phyloP scores from a whole-genome alignment of 352 stramenopile species.

The Globisporangium abappressorium region DNA sequence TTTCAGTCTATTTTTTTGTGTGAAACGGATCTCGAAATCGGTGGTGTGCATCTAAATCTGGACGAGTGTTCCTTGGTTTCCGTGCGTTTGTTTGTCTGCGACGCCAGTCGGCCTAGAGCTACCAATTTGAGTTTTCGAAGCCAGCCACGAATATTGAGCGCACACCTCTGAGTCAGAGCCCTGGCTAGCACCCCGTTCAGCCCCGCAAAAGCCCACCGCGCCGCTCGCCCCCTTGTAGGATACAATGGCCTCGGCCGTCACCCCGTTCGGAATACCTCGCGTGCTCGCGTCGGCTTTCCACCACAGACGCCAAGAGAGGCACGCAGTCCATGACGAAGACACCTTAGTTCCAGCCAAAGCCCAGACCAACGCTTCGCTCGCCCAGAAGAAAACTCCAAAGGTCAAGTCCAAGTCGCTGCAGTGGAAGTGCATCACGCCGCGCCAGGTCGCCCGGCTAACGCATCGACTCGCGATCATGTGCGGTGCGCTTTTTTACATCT shows the following conservation, averaged over 20 bases:
- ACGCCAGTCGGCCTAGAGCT: neutral
- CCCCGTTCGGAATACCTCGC: neutral
- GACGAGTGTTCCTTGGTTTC: neutral
- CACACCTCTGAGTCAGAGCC: no score
- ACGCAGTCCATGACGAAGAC: neutral
- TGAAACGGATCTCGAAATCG: no score
- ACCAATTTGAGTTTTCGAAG: neutral
- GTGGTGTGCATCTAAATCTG: no score
- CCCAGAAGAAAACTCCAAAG: neutral
- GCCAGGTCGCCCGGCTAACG: neutral
- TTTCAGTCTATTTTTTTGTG: no score
- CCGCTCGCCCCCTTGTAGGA: no score
- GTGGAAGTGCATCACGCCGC: neutral
- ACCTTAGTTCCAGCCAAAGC: neutral
- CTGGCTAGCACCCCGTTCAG: neutral
- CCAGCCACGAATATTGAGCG: neutral
- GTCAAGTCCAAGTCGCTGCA: neutral
- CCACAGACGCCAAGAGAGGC: neutral
- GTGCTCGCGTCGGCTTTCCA: neutral
- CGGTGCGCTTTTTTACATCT: constrained; percentile 4
- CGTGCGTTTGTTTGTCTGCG: neutral
- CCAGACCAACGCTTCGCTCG: neutral
- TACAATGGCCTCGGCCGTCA: neutral
- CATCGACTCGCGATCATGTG: constrained; percentile 12
- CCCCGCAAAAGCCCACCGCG: neutral